These are phyloP conservation scores for Alloascoidea africana DNA, from an alignment of 805 yeast genomes.

Conservation along the genomic window DNA sequence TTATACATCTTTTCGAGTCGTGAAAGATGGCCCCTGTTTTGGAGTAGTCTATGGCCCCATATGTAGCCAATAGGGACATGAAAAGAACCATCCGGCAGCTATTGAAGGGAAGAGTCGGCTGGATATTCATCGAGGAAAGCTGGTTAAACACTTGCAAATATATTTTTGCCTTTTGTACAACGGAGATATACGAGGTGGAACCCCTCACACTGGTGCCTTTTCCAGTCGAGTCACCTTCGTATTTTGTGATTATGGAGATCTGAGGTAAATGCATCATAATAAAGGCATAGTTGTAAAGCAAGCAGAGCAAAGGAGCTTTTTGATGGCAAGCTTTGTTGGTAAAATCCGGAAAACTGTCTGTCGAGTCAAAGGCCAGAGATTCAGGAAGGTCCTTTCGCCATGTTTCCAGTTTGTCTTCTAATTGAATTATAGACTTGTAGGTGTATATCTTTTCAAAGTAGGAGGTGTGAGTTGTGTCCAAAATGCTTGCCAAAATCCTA, in stretches of 20 bases:
- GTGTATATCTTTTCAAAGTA: conserved; percentile 8
- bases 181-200: conserved; percentile 16
- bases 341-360: conserved; percentile 14
- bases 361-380: conserved; percentile 42
- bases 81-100: conserved; percentile 11
- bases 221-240: conserved; percentile 3
- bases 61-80: conserved; percentile 15
- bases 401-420: conserved; percentile 59
- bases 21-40: conserved; percentile 71
- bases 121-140: conserved; percentile 10
- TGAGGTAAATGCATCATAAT: conserved; percentile 46
- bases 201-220: conserved; percentile 8
- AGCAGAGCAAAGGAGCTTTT: conserved; percentile 27
- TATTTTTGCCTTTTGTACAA: conserved; percentile 17
- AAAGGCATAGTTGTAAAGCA: conserved; percentile 46
- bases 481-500: conserved; percentile 55
- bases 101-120: conserved; percentile 15
- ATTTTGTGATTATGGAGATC: conserved; percentile 13
- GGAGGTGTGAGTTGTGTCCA: conserved; percentile 32
- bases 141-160: conserved; percentile 15
- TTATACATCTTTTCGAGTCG: conserved; percentile 44
- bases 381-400: conserved; percentile 66
- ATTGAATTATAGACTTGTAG: conserved; percentile 12
- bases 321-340: conserved; percentile 12
- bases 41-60: conserved; percentile 65